Base-by-base conservation (phyloP, 768 basidiomycete genomes). In the Neoboletus subvelutipes region DNA sequence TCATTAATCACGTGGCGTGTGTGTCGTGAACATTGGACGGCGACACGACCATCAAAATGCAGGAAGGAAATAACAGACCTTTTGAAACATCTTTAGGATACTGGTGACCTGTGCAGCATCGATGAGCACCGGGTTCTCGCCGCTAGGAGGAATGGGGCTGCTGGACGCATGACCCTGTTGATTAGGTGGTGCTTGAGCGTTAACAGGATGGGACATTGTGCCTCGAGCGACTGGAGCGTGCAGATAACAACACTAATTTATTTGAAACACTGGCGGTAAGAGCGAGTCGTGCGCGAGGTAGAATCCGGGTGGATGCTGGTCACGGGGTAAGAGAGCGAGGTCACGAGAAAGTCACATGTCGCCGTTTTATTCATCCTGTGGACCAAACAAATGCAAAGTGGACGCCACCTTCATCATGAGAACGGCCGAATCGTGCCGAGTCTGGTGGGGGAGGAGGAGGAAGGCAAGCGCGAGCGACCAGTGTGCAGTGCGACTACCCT, bases 101-200 rank as follows among this genome's bases (percentile, higher is more conserved):
- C 72, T 80, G 71, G 84, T 76, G 52, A 90, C 76, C 70, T 88
- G 86, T 33, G 76, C 75, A 22, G 79, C 75, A 65, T 84, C 82
- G 47, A 87, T 54, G 61, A 58, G 52, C 40, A 52, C 15, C 0
- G 58, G 1, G 12, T 43, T 41, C 17, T 71, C 68, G 1, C 37
- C 28, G 29, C 20, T 18, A 0, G 65, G 50, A 5, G 64, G 42
- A 4, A 55, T 59, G 51, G 66, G 41, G 41, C 50, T 51, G 28
- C 18, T 20, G 34, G 63, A 37, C 7, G 60, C 1, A 46, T 56
- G 50, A 15, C 52, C 50, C 52, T 66, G 63, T 46, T 47, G 48
- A 45, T 34, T 55, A 33, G 56, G 47, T 24, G 61, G 51, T 49
- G 68, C 31, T 51, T 61, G 61, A 39, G 57, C 45, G 15, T 54